These are phyloP conservation scores for Metschnikowia arizonensis DNA, from an alignment of 805 yeast genomes.

Conservation along the genomic window DNA sequence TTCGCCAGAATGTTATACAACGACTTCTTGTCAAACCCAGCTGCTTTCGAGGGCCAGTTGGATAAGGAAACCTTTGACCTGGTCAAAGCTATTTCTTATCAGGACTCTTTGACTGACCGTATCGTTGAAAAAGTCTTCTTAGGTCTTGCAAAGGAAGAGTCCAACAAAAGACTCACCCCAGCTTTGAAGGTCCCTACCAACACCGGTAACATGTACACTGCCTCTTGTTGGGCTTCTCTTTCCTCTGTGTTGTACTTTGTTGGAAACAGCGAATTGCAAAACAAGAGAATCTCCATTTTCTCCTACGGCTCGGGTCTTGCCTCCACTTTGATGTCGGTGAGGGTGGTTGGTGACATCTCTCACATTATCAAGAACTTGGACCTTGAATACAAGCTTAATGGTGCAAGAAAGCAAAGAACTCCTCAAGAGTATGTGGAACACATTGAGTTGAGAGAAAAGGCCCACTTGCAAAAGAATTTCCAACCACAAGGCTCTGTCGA, in stretches of 20 bases:
- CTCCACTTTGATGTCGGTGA: conserved; percentile 76
- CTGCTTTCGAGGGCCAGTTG: conserved; percentile 42
- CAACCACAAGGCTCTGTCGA: conserved; percentile 79
- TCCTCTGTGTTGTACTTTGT: conserved; percentile 75
- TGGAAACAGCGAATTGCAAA: conserved; percentile 68
- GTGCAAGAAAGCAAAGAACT: conserved; percentile 56
- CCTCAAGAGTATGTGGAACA: conserved; percentile 83
- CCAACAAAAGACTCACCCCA: conserved; percentile 69
- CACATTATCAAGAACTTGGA: conserved; percentile 60
- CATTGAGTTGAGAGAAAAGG: conserved; percentile 79
- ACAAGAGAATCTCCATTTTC: conserved; percentile 85
- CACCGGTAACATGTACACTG: conserved; percentile 98
- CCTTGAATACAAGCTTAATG: conserved; percentile 61
- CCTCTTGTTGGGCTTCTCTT: conserved; percentile 83
- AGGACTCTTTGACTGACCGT: conserved; percentile 74
- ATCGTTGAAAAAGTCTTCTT: conserved; percentile 81
- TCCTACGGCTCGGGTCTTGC: conserved; percentile 99
- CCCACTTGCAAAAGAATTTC: conserved; percentile 76
- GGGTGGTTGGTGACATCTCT: conserved; percentile 76
- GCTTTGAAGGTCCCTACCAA: conserved; percentile 87
- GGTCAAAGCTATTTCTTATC: conserved; percentile 59
- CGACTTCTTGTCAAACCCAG: conserved; percentile 74
- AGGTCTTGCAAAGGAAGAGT: conserved; percentile 64
- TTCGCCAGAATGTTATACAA: conserved; percentile 88
- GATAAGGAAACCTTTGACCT: conserved; percentile 50